Conservation (phyloP, 2,329 filamentous ascomycete species). For the Bipolaris gigantea region DNA sequence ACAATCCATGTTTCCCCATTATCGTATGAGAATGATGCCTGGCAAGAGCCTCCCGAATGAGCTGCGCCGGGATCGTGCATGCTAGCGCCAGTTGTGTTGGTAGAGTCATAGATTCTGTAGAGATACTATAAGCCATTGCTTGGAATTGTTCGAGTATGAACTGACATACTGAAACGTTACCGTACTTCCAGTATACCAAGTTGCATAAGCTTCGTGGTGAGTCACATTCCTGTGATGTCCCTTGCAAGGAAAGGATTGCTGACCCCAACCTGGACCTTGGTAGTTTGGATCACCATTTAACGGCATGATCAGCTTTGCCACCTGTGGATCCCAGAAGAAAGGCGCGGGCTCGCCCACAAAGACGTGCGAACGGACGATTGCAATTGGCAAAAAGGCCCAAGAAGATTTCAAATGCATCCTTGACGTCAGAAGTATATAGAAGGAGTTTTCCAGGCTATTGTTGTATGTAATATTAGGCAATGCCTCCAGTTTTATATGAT, state of each 20-base stretch:
- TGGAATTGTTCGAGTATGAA: neutral
- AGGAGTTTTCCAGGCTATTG: neutral
- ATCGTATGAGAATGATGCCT: slow-evolving; percentile 48
- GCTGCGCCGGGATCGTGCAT: slow-evolving; percentile 6
- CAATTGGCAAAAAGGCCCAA: neutral
- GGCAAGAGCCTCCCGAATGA: slow-evolving; percentile 50
- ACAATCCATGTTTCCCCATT: slow-evolving; percentile 47
- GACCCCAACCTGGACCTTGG: neutral
- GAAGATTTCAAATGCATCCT: neutral
- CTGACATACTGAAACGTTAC: slow-evolving; percentile 3
- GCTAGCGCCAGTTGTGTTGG: slow-evolving; percentile 5
- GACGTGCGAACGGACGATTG: slow-evolving; percentile 1
- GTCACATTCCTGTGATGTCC: neutral
- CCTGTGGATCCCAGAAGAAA: neutral
- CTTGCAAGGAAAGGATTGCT: slow-evolving; percentile 10
- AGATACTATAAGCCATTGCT: neutral
- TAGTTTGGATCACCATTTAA: slow-evolving; percentile 10
- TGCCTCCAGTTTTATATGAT: neutral
- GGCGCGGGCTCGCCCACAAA: slow-evolving; percentile 5
- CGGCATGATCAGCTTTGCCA: slow-evolving; percentile 11
- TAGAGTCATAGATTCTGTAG: slow-evolving; percentile 7
- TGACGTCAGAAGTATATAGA: neutral
- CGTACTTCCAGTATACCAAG: slow-evolving; percentile 3
- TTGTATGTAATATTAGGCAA: neutral
- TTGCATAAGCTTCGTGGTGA: neutral